Evolutionary conservation across 2,329 filamentous ascomycete species (phyloP).

Genomic region (Curvularia eragrostidis): DNA sequence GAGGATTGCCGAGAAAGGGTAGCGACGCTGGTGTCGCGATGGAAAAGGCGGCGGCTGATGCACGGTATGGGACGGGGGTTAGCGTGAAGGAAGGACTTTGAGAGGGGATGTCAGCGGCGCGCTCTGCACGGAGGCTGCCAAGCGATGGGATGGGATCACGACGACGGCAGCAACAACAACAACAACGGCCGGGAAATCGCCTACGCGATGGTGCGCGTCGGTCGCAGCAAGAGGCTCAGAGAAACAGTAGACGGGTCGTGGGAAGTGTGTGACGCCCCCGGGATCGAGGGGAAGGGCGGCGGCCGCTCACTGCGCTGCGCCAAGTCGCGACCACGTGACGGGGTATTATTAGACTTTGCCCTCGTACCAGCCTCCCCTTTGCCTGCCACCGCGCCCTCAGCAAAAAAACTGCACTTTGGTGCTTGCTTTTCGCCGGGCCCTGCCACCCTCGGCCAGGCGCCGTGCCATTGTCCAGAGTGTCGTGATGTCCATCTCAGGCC

Average conservation of each 20-base stretch:
- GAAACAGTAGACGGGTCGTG: slow-evolving; percentile 3
- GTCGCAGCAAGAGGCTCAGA: slow-evolving; percentile 1
- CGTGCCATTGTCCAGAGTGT: background rate
- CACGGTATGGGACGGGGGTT: slow-evolving; percentile 22
- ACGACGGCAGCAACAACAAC: slow-evolving; percentile 15
- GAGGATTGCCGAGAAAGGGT: slow-evolving; percentile 12
- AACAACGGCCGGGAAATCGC: background rate
- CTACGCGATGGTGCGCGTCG: slow-evolving; percentile 15
- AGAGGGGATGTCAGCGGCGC: slow-evolving; percentile 18
- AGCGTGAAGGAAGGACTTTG: slow-evolving; percentile 23
- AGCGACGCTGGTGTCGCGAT: slow-evolving; percentile 20
- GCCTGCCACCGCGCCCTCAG: slow-evolving; percentile 1
- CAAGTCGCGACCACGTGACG: slow-evolving; percentile 22
- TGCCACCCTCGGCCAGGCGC: background rate
- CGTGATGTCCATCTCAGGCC: slow-evolving; percentile 3
- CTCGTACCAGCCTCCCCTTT: slow-evolving; percentile 17
- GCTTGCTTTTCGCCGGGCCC: slow-evolving; percentile 10
- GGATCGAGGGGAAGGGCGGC: slow-evolving; percentile 15
- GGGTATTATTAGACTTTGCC: slow-evolving; percentile 19
- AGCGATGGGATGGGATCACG: slow-evolving; percentile 14
- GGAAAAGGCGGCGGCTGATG: slow-evolving; percentile 28
- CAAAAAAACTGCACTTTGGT: too few relatives aligned
- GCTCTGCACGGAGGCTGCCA: slow-evolving; percentile 16
- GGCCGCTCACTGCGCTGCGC: slow-evolving; percentile 19
- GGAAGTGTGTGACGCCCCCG: slow-evolving; percentile 9